Conservation (phyloP, 176 grass and related monocot species). For the Pontederia paniculata region DNA sequence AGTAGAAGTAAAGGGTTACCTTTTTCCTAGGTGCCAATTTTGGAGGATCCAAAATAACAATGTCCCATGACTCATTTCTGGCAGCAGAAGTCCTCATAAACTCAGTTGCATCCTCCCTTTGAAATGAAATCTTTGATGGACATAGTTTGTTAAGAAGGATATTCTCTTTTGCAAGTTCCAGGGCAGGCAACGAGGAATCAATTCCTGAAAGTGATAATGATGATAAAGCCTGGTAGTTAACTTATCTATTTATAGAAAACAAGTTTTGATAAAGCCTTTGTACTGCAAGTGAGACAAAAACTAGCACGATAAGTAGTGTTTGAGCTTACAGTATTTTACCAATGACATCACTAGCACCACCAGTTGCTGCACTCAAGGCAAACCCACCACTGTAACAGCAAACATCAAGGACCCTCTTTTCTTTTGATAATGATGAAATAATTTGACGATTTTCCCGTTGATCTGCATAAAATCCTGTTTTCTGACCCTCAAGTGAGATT, state of each 20-base stretch:
- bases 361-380: conserved; percentile 57
- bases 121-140: conserved; percentile 43
- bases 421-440: conserved; percentile 62
- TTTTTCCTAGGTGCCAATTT: conserved; percentile 88
- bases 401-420: conserved; percentile 65
- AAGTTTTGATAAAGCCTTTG: background rate
- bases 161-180: conserved; percentile 89
- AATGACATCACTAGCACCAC: conserved; percentile 64
- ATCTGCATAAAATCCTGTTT: conserved; percentile 98
- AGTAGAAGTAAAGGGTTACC: conserved; percentile 24
- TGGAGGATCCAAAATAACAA: conserved; percentile 90
- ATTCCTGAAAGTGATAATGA: conserved; percentile 47
- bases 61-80: conserved; percentile 66
- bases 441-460: conserved; percentile 68
- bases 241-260: background rate
- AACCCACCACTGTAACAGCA: conserved; percentile 93
- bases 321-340: conserved; percentile 57
- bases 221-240: conserved; percentile 18
- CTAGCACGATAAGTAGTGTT: conserved; percentile 18
- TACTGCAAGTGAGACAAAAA: conserved; percentile 4
- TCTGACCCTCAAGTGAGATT: conserved; percentile 82
- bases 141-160: conserved; percentile 57
- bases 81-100: conserved; percentile 77
- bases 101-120: conserved; percentile 72
- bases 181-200: conserved; percentile 71